A percentile compares a stretch with the other conserved stretches of the same genome.
Evolutionary conservation across 176 grass and related monocot species (phyloP).

Genomic region (Oryza australiensis): DNA sequence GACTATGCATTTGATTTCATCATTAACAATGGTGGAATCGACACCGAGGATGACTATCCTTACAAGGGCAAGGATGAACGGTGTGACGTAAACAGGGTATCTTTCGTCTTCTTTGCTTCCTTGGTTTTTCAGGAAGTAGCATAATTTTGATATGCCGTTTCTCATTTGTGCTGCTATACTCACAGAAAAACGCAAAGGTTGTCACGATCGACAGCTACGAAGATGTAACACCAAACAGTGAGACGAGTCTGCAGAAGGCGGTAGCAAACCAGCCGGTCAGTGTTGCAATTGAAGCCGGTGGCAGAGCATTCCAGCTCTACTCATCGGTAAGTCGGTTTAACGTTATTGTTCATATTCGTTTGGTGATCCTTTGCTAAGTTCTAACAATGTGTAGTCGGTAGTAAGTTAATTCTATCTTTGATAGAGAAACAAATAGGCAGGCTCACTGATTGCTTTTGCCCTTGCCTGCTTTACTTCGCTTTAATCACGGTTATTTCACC

Average conservation of each 20-base stretch:
- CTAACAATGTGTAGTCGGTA: not conserved
- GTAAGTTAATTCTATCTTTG: not conserved
- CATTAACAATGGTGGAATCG: conserved; percentile 78
- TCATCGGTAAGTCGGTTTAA: conserved; percentile 48
- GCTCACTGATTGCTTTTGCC: conserved; percentile 18
- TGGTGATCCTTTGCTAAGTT: not conserved
- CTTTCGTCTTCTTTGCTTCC: not conserved
- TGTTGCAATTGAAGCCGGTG: conserved; percentile 77
- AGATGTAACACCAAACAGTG: conserved; percentile 63
- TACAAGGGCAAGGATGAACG: conserved; percentile 52
- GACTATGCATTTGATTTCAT: conserved; percentile 88
- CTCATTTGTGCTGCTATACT: not conserved
- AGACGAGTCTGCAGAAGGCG: conserved; percentile 72
- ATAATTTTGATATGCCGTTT: conserved; percentile 2
- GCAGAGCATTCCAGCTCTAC: conserved; percentile 79
- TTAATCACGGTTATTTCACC: conserved; percentile 4
- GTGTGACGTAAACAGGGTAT: conserved; percentile 70
- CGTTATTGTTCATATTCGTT: not conserved
- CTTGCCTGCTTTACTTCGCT: not conserved
- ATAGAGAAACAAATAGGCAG: not conserved
- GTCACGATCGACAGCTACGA: conserved; percentile 73
- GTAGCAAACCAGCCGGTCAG: conserved; percentile 75
- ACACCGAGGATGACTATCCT: conserved; percentile 67
- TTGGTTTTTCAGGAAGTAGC: not conserved
- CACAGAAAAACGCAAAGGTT: conserved; percentile 82